Percentiles rank a stretch among this genome's conserved stretches.
These are phyloP conservation scores for Phoenix roebelenii DNA, from an alignment of 176 grass and related monocot species.

Conservation along the genomic window DNA sequence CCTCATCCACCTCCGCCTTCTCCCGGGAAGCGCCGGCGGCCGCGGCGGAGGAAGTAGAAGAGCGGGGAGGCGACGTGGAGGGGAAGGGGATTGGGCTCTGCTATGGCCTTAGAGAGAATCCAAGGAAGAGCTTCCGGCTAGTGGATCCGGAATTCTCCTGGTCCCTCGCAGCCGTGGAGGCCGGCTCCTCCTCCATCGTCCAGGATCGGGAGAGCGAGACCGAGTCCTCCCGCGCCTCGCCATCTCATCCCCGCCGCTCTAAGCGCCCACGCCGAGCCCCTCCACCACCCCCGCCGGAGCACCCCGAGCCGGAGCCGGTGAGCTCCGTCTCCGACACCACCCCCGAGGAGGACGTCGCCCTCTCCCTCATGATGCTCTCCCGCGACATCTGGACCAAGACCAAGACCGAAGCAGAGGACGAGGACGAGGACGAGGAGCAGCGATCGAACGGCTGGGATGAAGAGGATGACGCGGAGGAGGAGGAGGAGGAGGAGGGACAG, in stretches of 20 bases:
- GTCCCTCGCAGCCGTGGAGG: background rate
- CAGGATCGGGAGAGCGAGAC: constrained; percentile 62
- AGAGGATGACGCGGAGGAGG: background rate
- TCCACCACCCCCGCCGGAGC: background rate
- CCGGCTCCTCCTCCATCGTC: background rate
- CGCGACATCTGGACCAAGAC: constrained; percentile 50
- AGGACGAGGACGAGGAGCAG: constrained; percentile 10
- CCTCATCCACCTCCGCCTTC: constrained; percentile 32
- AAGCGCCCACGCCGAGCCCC: constrained; percentile 21
- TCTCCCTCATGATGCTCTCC: constrained; percentile 57
- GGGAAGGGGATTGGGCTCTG: constrained; percentile 9
- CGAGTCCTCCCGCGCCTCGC: constrained; percentile 27
- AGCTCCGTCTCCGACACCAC: constrained; percentile 74
- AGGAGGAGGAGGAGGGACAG: constrained; percentile 15
- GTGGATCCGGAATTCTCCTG: constrained; percentile 44
- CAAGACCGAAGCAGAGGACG: constrained; percentile 19
- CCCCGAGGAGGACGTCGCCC: constrained; percentile 57
- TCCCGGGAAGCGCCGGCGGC: background rate
- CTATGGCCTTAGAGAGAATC: constrained; percentile 47
- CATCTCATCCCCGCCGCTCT: constrained; percentile 18
- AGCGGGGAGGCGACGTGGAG: background rate
- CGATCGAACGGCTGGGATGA: background rate
- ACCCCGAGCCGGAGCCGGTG: constrained; percentile 12
- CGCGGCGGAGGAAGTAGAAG: constrained; percentile 25
- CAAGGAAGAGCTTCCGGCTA: constrained; percentile 37